Percentiles rank a stretch among this genome's conserved stretches.
Conservation (phyloP, 495 filamentous ascomycete genomes). For the Poronia punctata region DNA sequence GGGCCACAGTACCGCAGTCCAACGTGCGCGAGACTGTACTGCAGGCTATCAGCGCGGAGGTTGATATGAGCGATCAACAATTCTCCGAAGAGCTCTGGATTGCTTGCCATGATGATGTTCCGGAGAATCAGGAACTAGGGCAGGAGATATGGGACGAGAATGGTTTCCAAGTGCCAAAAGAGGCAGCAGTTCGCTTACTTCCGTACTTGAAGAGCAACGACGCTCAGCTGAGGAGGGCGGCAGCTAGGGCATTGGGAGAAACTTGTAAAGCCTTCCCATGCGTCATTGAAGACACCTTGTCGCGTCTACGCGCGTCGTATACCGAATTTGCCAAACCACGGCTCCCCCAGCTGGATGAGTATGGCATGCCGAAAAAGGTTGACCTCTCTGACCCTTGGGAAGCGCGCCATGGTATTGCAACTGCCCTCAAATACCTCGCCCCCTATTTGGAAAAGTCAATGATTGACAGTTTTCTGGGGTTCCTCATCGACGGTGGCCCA, state of each 20-base stretch:
- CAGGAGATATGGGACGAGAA: constrained; percentile 92
- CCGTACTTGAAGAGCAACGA: constrained; percentile 76
- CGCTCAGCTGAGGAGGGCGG: constrained; percentile 71
- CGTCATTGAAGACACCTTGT: constrained; percentile 43
- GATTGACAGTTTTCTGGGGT: constrained; percentile 70
- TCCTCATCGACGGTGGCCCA: constrained; percentile 78
- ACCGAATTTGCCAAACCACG: constrained; percentile 70
- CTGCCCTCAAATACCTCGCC: constrained; percentile 77
- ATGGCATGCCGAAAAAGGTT: constrained; percentile 83
- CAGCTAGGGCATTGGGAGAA: constrained; percentile 74
- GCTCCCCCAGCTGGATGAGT: constrained; percentile 76
- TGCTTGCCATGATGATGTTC: constrained; percentile 79
- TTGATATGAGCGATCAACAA: constrained; percentile 78
- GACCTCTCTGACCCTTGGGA: constrained; percentile 87
- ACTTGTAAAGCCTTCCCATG: constrained; percentile 51
- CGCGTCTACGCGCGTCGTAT: constrained; percentile 61
- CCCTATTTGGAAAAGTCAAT: constrained; percentile 56
- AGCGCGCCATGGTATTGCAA: constrained; percentile 74
- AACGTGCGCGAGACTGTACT: constrained; percentile 79
- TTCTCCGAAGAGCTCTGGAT: constrained; percentile 92
- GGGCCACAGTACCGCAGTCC: constrained; percentile 67
- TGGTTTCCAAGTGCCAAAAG: constrained; percentile 59
- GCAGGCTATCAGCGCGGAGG: constrained; percentile 83
- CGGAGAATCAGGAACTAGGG: constrained; percentile 80
- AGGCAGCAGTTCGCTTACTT: constrained; percentile 57